These are phyloP conservation scores for Aegilops speltoides DNA, from an alignment of 176 grass and related monocot species.

Conservation along the genomic window DNA sequence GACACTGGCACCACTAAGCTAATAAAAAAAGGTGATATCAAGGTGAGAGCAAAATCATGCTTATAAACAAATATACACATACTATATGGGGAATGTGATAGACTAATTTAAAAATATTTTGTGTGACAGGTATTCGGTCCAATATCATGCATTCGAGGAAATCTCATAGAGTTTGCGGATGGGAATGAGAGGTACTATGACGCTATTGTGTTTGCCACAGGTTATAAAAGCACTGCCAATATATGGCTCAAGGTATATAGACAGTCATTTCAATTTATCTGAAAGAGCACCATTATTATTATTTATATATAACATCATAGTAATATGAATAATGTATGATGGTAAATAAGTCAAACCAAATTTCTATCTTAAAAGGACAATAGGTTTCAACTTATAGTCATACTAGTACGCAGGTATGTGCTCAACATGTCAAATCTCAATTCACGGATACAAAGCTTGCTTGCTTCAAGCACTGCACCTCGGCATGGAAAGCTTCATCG, in stretches of 20 bases:
- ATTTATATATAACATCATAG: background rate
- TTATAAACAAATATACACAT: background rate
- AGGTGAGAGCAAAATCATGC: constrained; percentile 16
- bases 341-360: background rate
- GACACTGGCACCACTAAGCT: constrained; percentile 59
- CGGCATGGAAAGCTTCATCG: no score
- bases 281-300: background rate
- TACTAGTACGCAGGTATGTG: no score
- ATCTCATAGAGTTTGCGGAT: constrained; percentile 47
- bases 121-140: constrained; percentile 33
- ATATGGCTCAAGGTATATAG: constrained; percentile 59
- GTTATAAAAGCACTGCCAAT: constrained; percentile 51
- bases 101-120: background rate
- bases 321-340: background rate
- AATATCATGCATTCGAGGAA: constrained; percentile 40
- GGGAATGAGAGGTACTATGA: constrained; percentile 36
- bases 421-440: no score
- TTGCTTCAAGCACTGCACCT: no score
- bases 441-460: no score
- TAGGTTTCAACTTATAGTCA: background rate
- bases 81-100: background rate
- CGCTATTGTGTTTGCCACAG: constrained; percentile 56
- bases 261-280: no score
- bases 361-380: background rate
- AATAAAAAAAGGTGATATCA: constrained; percentile 51